A percentile compares a stretch with the other conserved stretches of the same genome.
These are phyloP conservation scores for Xylaria sp. DNA, from an alignment of 2,329 filamentous ascomycete genomes.

Conservation along the genomic window DNA sequence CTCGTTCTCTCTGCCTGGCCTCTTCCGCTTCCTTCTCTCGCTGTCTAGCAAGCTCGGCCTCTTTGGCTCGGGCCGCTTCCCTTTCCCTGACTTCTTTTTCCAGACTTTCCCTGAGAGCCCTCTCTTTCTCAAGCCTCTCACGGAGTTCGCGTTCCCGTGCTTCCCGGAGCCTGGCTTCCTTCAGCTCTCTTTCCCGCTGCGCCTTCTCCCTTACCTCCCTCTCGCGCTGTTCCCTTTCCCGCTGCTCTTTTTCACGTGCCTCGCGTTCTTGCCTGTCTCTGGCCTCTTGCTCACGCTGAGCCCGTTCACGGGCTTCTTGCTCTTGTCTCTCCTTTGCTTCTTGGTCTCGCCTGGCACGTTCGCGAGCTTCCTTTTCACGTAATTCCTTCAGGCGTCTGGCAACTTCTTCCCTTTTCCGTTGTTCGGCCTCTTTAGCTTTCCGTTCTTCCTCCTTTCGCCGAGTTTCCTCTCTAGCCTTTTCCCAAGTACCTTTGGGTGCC, in stretches of 20 bases:
- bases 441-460: conserved; percentile 66
- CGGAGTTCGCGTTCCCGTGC: conserved; percentile 40
- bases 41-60: conserved; percentile 24
- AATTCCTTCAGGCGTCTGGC: conserved; percentile 56
- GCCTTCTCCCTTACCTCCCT: conserved; percentile 39
- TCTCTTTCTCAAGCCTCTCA: conserved; percentile 42
- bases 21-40: conserved; percentile 39
- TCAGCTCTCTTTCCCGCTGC: conserved; percentile 36
- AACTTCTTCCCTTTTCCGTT: conserved; percentile 60
- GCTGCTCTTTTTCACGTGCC: conserved; percentile 35
- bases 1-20: conserved; percentile 27
- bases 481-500: conserved; percentile 58
- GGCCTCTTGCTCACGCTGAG: conserved; percentile 35
- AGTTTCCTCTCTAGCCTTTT: conserved; percentile 70
- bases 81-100: conserved; percentile 43
- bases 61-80: conserved; percentile 37
- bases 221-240: conserved; percentile 39
- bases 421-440: conserved; percentile 62
- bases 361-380: conserved; percentile 52
- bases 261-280: conserved; percentile 42
- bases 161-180: conserved; percentile 35
- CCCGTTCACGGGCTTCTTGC: conserved; percentile 40
- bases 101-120: conserved; percentile 52
- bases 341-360: conserved; percentile 37
- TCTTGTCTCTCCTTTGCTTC: conserved; percentile 42